These are phyloP conservation scores for Byssothecium circinans DNA, from an alignment of 2,329 filamentous ascomycete species.

Conservation along the genomic window DNA sequence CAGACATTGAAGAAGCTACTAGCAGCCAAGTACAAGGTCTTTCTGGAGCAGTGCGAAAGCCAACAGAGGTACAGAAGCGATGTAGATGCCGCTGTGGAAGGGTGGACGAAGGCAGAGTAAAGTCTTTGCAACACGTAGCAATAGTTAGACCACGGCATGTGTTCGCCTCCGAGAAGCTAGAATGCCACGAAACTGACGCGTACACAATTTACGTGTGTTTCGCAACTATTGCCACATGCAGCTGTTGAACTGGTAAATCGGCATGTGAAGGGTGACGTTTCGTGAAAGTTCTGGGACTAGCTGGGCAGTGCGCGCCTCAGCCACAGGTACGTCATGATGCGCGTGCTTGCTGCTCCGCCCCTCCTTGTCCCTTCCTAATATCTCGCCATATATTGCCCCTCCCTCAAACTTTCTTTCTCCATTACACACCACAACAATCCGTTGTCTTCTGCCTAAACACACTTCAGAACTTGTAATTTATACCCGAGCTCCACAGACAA, in stretches of 20 bases:
- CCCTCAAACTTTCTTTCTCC: constrained; percentile 1
- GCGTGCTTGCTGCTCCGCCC: constrained; percentile 3
- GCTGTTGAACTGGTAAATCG: not conserved
- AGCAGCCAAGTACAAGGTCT: constrained; percentile 90
- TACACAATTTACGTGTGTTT: not conserved
- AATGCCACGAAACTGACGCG: not conserved
- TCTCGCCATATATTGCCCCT: constrained; percentile 1
- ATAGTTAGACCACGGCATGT: too few species aligned
- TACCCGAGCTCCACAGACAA: constrained; percentile 4
- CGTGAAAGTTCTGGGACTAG: not conserved
- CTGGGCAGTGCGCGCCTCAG: constrained; percentile 1
- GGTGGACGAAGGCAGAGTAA: constrained; percentile 26
- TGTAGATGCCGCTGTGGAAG: constrained; percentile 63
- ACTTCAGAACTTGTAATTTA: not conserved
- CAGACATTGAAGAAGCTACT: constrained; percentile 76
- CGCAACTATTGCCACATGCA: not conserved
- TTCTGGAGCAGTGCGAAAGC: constrained; percentile 84
- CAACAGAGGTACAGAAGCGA: constrained; percentile 80
- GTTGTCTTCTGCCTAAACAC: not conserved
- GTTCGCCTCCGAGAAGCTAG: not conserved
- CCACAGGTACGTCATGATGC: constrained; percentile 5
- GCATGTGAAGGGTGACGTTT: constrained; percentile 2
- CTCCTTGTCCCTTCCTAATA: not conserved
- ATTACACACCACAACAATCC: not conserved
- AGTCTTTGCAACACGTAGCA: too few species aligned